Base-by-base conservation (phyloP, 2,329 filamentous ascomycete species). In the Aspergillus texensis region DNA sequence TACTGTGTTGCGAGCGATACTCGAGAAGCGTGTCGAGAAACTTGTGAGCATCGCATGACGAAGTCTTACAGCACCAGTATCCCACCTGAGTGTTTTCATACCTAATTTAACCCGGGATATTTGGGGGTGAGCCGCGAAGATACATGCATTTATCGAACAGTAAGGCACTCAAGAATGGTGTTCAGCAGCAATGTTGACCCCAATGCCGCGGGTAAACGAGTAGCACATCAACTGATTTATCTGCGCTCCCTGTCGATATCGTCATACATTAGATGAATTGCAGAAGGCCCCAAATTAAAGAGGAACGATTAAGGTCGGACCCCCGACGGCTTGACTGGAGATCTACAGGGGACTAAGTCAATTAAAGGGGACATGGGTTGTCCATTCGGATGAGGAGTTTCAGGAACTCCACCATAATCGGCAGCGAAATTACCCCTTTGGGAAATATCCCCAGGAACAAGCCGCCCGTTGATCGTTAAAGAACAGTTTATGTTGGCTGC, bases 341-440 rank as follows among this genome's bases (percentile, higher is more conserved):
- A 55, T 55, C 52, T 32, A 55, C 52, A 54, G 52, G 52, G 52
- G 32, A 39, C 34, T 16, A n/a, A 32, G n/a, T 21, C 19, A 54
- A 54, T 54, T 54, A 54, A 36, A 54, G 52, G 52, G 50, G 19
- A 54, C 9, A 4, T n/a, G 11, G n/a, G 5, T 21, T n/a, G 30
- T 34, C 52, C 52, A 54, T 36, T 54, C 52, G 19, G 28, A 34
- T 21, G 28, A 36, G 21, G n/a, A 8, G 1, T 30, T 16, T 16
- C 30, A 36, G 10, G 24, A 14, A n/a, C 26, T 28, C 46, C 28
- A 32, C 52, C 12, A 12, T 11, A 36, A 55, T 55, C 52, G 52
- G n/a, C 52, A 55, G 21, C 9, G 39, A 39, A 39, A 36, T 39
- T 55, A 26, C 52, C 52, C 16, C 16, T 41, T 55, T 34, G 8